A percentile compares a stretch with the other conserved stretches of the same genome.
These are phyloP conservation scores for Microsporum canis DNA, from an alignment of 2,329 filamentous ascomycete genomes.

Conservation along the genomic window DNA sequence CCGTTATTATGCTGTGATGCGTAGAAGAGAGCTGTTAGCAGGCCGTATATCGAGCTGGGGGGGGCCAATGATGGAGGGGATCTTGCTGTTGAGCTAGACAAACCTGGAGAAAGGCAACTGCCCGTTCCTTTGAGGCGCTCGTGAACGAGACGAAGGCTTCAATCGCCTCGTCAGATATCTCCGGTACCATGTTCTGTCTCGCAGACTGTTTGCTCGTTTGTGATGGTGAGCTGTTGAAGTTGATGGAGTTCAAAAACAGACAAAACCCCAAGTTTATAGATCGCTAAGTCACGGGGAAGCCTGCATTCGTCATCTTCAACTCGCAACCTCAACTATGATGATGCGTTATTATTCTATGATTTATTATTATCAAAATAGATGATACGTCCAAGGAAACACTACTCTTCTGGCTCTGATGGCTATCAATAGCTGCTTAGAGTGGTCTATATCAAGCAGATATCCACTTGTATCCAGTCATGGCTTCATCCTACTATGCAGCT, in stretches of 20 bases:
- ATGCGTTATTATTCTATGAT: too few relatives aligned
- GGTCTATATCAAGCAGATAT: too few relatives aligned
- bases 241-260: neutral
- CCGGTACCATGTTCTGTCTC: constrained; percentile 11
- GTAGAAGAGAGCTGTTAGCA: neutral
- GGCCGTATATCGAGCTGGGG: neutral
- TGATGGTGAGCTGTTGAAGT: neutral
- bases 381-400: too few relatives aligned
- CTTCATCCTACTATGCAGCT: too few relatives aligned
- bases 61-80: neutral
- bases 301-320: neutral
- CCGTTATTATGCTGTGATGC: constrained; percentile 33
- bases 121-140: constrained; percentile 29
- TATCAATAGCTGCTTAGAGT: too few relatives aligned
- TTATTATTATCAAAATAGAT: too few relatives aligned
- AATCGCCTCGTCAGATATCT: constrained; percentile 28
- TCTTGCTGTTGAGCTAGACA: neutral
- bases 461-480: too few relatives aligned
- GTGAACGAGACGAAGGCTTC: constrained; percentile 33
- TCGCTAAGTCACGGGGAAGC: neutral
- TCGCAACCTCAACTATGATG: too few relatives aligned
- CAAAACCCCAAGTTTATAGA: neutral
- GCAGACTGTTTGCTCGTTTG: neutral
- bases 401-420: too few relatives aligned
- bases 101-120: constrained; percentile 34